Evolutionary conservation across 768 basidiomycete species (phyloP).

Genomic region (Boletus subparvulus): DNA sequence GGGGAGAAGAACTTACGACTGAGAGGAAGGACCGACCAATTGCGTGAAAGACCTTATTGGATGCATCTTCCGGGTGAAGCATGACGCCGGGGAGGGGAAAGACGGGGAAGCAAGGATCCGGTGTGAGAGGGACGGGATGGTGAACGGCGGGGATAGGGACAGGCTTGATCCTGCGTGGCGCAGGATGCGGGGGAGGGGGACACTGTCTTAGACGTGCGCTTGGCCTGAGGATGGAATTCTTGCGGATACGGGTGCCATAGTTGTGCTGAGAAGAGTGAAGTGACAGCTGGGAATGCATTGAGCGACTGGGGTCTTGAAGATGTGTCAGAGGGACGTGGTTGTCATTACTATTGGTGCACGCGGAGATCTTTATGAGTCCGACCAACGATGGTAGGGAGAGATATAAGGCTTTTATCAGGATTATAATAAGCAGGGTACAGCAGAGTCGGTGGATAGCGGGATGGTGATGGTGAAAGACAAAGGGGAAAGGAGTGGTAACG

Average conservation of each 20-base stretch:
- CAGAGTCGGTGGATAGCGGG: constrained; percentile 15
- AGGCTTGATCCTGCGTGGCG: constrained; percentile 34
- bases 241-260: constrained; percentile 57
- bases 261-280: constrained; percentile 31
- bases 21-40: constrained; percentile 72
- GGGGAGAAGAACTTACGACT: constrained; percentile 50
- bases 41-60: constrained; percentile 69
- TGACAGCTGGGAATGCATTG: constrained; percentile 15
- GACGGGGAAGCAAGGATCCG: constrained; percentile 30
- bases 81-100: constrained; percentile 67
- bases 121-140: constrained; percentile 15
- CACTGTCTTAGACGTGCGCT: constrained; percentile 49
- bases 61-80: constrained; percentile 73
- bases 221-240: constrained; percentile 52
- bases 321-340: constrained; percentile 15
- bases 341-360: constrained; percentile 20
- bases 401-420: constrained; percentile 12
- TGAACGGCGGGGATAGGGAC: constrained; percentile 26
- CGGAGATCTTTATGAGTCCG: constrained; percentile 17
- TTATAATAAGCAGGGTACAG: constrained; percentile 14
- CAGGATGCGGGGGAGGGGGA: constrained; percentile 38
- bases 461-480: constrained; percentile 32
- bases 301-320: constrained; percentile 9
- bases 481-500: constrained; percentile 19
- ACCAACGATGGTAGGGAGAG: constrained; percentile 29